Conservation (phyloP, 2,329 filamentous ascomycete genomes). For the Scleromitrula shiraiana region DNA sequence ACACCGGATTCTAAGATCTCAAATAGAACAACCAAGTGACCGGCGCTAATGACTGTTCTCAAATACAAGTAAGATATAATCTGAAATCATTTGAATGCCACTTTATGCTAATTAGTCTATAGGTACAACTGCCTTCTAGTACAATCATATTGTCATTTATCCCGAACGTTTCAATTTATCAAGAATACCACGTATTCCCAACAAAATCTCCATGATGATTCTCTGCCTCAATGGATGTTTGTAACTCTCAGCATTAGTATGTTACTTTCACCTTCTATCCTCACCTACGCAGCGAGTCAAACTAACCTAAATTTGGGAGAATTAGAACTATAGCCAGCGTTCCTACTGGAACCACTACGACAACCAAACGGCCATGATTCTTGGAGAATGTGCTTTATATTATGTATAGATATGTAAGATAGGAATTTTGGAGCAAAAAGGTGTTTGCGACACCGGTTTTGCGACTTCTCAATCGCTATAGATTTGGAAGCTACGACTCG, state of each 20-base stretch:
- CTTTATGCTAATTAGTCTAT: background rate
- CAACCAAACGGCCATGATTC: too few relatives aligned
- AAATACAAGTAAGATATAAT: constrained; percentile 59
- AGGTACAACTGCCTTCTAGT: constrained; percentile 51
- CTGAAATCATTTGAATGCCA: background rate
- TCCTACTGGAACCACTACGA: too few relatives aligned
- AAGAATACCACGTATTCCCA: constrained; percentile 69
- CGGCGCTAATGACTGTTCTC: constrained; percentile 65
- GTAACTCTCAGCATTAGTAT: constrained; percentile 38
- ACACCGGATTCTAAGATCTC: constrained; percentile 60
- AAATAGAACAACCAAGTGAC: constrained; percentile 57
- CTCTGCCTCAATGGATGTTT: constrained; percentile 57
- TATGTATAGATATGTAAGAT: too few relatives aligned
- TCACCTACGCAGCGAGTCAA: background rate
- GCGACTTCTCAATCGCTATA: too few relatives aligned
- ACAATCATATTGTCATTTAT: constrained; percentile 53
- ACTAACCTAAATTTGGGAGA: too few relatives aligned
- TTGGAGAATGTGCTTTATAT: too few relatives aligned
- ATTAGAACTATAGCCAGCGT: too few relatives aligned
- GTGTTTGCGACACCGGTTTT: too few relatives aligned
- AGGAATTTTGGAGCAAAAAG: too few relatives aligned
- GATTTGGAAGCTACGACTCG: too few relatives aligned
- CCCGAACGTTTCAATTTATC: constrained; percentile 55
- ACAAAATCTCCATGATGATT: constrained; percentile 53
- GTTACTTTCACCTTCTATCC: background rate